Evolutionary conservation across 2,329 filamentous ascomycete species (phyloP), one percentile per base, ranked within the genome.

Genomic region (Sclerotinia sclerotiorum): DNA sequence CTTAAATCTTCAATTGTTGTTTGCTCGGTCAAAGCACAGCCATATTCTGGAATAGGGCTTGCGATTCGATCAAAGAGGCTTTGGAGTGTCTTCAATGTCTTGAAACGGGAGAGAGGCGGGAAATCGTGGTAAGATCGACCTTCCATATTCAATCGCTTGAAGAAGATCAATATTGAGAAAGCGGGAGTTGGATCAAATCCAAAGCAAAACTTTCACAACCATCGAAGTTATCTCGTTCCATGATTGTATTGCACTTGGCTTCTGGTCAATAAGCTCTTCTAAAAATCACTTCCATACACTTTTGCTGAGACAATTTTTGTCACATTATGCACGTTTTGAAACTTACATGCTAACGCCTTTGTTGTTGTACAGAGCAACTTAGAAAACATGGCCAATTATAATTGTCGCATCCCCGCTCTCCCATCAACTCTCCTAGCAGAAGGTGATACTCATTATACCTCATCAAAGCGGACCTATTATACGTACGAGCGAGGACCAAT

Each of bases 281-380:
- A 39, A 5, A 13, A 15, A 24, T 39, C 5, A 21, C 21, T 24
- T 62, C 29, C 19, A 62, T 39, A n/a, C 21, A 17, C 27, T 32
- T 62, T 62, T 15, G 32, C 11, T 15, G 60, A 21, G 10, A 6
- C 6, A 13, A 24, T 27, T 39, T 39, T 62, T 51, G 6, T 49
- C 29, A 8, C 21, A 3, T 19, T 24, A 51, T 42, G 46, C n/a
- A 39, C n/a, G 8, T 27, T 42, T 7, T 51, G 29, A 39, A 51
- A 39, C 6, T 63, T 63, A 19, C n/a, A 63, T 51, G n/a, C 60
- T 63, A 63, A 63, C 15, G 2, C 39, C 19, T 63, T n/a, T 39
- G 17, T 15, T 17, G 2, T 51, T 15, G 11, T 63, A 63, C 32
- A 27, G 11, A 27, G 46, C 46, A 51, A 27, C 42, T 32, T 7